Base-by-base conservation (phyloP, 1,284 basidiomycete genomes). In the Ganoderma resinaceum region DNA sequence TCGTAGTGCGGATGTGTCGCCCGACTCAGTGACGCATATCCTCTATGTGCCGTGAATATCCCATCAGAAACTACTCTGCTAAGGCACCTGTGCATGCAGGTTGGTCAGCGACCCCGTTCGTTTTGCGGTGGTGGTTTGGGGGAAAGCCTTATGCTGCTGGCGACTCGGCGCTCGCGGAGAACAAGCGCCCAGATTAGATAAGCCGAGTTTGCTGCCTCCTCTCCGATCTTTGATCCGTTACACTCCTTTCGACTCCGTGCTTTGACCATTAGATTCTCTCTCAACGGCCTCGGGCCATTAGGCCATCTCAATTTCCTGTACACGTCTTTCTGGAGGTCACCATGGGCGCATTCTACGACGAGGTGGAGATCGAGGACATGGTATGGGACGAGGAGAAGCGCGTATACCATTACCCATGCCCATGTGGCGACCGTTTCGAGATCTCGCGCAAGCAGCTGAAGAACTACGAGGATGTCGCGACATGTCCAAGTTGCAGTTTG, bases 381-480 rank as follows among this genome's bases (percentile, higher is more conserved):
- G 89, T 85, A 18, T 98, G 95, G 95, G 95, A 98, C 78, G 89
- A 89, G 23, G 87, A 84, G 65, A 95, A 94, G 75, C 81, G 87
- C 61, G 91, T 97, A 8, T 98, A 91, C 76, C 96, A 99, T 83
- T 98, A 97, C 80, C 98, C 98, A 1, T 99, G 97, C 78, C 97
- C 97, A 1, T 99, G 98, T 78, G 97, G 97, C 31, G 98, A 99
- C 83, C 91, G 96, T 49, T 99, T 99, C 82, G 98, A 99, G 80
- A 99, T 99, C 75, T 92, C 95, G 23, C 89, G 92, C 73, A 83
- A 84, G 75, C 97, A 99, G 81, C 89, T 99, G 12, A 87, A 90
- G 65, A 87, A 96, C 71, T 98, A 91, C 60, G 97, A 99, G 76
- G 98, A 99, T 77, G 91, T 98, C 58, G 97, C 97, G n/a, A 96